Percentiles rank a stretch among this genome's conserved stretches.
Evolutionary conservation across 352 stramenopile genomes (phyloP).

Genomic region (Phytophthora europaea): DNA sequence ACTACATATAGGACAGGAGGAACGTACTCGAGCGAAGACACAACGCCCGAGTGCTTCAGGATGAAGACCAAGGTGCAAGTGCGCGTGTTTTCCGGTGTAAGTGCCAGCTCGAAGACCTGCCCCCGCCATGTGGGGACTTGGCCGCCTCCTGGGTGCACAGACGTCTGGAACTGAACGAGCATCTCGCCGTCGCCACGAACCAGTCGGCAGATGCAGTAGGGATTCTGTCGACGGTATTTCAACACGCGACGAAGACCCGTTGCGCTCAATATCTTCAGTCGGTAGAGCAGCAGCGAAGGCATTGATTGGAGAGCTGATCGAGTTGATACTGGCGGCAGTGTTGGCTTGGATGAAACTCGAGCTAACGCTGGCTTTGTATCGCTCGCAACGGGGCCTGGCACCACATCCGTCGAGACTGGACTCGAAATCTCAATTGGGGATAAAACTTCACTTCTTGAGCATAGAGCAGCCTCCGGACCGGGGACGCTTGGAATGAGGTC

Average conservation of each 20-base stretch:
- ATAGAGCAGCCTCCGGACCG: slow-evolving; percentile 2
- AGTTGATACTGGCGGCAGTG: slow-evolving; percentile 22
- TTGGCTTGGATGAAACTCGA: slow-evolving; percentile 19
- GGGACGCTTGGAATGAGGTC: slow-evolving; percentile 4
- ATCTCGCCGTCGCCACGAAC: slow-evolving; percentile 32
- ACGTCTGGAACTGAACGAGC: slow-evolving; percentile 31
- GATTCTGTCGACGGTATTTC: slow-evolving; percentile 30
- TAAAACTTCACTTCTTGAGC: background rate
- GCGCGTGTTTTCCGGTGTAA: slow-evolving; percentile 26
- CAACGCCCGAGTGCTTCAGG: slow-evolving; percentile 32
- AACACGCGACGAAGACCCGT: slow-evolving; percentile 27
- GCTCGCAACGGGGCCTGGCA: background rate
- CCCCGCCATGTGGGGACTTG: slow-evolving; percentile 33
- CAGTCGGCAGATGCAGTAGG: slow-evolving; percentile 39
- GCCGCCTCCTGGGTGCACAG: slow-evolving; percentile 33
- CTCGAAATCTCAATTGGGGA: background rate
- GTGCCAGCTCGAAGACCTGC: slow-evolving; percentile 39
- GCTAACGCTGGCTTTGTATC: slow-evolving; percentile 6
- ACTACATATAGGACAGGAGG: slow-evolving; percentile 1
- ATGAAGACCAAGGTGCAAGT: slow-evolving; percentile 41
- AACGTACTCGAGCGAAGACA: slow-evolving; percentile 36
- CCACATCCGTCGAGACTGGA: background rate
- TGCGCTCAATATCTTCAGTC: slow-evolving; percentile 32
- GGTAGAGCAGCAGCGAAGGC: slow-evolving; percentile 28
- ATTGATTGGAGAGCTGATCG: slow-evolving; percentile 16